phyloP scores from a whole-genome alignment of 208 protist species.

The Wallacemonas sp. region DNA sequence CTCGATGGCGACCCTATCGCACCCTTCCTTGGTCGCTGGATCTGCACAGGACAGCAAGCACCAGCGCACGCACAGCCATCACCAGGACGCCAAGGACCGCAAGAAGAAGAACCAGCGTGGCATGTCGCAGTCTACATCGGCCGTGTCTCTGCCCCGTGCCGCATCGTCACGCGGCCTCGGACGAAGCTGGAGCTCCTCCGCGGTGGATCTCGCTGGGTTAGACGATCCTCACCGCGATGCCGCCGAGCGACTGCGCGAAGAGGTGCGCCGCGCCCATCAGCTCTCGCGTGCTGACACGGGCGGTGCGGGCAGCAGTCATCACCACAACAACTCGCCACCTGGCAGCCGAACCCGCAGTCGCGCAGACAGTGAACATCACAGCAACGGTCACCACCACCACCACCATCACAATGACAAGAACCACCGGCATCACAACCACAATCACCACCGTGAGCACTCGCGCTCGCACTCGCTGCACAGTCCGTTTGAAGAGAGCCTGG shows the following conservation, averaged over 20 bases:
- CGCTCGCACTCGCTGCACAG: background rate
- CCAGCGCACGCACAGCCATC: background rate
- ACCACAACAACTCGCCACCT: too few species aligned
- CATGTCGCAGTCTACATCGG: background rate
- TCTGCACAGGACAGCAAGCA: background rate
- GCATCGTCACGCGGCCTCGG: background rate
- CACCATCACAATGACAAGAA: background rate
- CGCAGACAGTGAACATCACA: background rate
- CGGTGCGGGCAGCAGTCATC: too few species aligned
- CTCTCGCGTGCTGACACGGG: background rate
- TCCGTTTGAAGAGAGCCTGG: slow-evolving; percentile 1
- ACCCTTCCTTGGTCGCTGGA: background rate
- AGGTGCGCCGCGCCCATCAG: slow-evolving; percentile 26
- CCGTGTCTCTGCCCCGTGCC: background rate
- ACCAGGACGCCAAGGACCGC: background rate
- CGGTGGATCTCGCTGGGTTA: background rate
- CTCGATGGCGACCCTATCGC: background rate
- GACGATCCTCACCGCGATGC: slow-evolving; percentile 13
- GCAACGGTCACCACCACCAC: background rate
- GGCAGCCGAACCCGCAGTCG: too few species aligned
- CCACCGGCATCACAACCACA: slow-evolving; percentile 8
- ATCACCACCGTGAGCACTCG: slow-evolving; percentile 7
- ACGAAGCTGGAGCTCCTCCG: slow-evolving; percentile 8
- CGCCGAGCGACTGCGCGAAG: slow-evolving; percentile 23
- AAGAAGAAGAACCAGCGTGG: background rate